Conservation (phyloP, 176 grass and related monocot species). For the Oryza officinalis region DNA sequence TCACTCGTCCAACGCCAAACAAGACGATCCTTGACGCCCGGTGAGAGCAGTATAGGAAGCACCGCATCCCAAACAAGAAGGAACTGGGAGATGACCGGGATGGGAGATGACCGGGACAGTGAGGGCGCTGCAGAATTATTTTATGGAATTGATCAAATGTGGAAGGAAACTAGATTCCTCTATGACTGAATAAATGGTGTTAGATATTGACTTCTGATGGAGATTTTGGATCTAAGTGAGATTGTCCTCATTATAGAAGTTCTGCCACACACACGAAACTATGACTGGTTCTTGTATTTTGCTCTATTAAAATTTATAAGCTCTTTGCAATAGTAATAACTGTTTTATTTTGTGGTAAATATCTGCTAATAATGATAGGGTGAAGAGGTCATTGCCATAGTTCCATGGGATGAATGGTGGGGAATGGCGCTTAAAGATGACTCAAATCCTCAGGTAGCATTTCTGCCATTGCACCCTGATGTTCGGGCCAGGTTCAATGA, state of each 20-base stretch:
- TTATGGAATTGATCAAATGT: not conserved
- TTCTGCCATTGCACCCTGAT: slow-evolving; percentile 82
- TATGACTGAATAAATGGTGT: not conserved
- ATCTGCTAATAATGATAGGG: slow-evolving; percentile 50
- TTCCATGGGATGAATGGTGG: slow-evolving; percentile 99
- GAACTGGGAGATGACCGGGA: too few species aligned
- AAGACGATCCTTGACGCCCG: too few species aligned
- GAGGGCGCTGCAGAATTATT: not conserved
- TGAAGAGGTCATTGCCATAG: slow-evolving; percentile 81
- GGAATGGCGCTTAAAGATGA: slow-evolving; percentile 79
- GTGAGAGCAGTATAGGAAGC: too few species aligned
- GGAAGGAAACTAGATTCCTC: not conserved
- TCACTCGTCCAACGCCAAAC: too few species aligned
- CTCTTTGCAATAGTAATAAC: not conserved
- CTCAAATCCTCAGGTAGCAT: slow-evolving; percentile 88
- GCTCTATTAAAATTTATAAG: not conserved
- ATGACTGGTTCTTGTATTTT: not conserved
- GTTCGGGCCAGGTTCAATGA: slow-evolving; percentile 76
- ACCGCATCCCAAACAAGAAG: too few species aligned
- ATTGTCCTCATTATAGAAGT: not conserved
- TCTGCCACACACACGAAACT: not conserved
- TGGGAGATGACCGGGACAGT: too few species aligned
- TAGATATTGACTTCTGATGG: not conserved
- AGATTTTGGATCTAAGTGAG: not conserved
- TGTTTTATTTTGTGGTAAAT: not conserved